These are phyloP conservation scores for Basidiobolus meristosporus DNA, from an alignment of 371 early-diverging fungal species.

Conservation along the genomic window DNA sequence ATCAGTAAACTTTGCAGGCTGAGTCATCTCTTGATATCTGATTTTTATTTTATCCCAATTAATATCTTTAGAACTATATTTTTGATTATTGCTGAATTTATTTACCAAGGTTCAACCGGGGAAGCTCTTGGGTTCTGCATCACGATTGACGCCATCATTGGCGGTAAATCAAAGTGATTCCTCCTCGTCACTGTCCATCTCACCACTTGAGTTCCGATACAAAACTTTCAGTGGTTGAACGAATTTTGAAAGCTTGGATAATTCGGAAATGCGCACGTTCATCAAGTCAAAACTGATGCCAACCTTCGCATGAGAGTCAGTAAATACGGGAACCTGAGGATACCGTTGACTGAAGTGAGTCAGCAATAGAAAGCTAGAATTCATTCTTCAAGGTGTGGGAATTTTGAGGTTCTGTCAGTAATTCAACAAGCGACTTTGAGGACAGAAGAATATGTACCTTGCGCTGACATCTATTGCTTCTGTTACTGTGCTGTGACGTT, in stretches of 20 bases:
- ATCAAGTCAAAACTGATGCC: conserved; percentile 77
- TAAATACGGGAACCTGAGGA: conserved; percentile 49
- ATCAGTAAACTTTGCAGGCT: too few species aligned
- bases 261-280: conserved; percentile 34
- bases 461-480: conserved; percentile 78
- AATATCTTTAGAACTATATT: too few species aligned
- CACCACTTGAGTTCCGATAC: conserved; percentile 19
- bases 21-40: too few species aligned
- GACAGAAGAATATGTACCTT: conserved; percentile 12
- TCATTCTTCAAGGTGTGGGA: conserved; percentile 24
- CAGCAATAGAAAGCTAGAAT: conserved; percentile 61
- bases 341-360: conserved; percentile 98
- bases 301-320: conserved; percentile 18
- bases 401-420: neutral
- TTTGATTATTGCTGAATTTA: too few species aligned
- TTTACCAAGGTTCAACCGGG: too few species aligned
- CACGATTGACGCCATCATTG: too few species aligned
- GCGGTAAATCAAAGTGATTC: too few species aligned
- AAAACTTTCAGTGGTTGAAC: conserved; percentile 27
- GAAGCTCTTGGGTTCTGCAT: too few species aligned
- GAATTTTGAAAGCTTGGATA: conserved; percentile 34
- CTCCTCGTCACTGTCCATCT: conserved; percentile 14
- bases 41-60: too few species aligned
- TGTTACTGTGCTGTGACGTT: conserved; percentile 75
- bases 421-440: neutral